A percentile compares a stretch with the other conserved stretches of the same genome.
Conservation (phyloP, 2,329 filamentous ascomycete species). For the Xylariaceae sp. region DNA sequence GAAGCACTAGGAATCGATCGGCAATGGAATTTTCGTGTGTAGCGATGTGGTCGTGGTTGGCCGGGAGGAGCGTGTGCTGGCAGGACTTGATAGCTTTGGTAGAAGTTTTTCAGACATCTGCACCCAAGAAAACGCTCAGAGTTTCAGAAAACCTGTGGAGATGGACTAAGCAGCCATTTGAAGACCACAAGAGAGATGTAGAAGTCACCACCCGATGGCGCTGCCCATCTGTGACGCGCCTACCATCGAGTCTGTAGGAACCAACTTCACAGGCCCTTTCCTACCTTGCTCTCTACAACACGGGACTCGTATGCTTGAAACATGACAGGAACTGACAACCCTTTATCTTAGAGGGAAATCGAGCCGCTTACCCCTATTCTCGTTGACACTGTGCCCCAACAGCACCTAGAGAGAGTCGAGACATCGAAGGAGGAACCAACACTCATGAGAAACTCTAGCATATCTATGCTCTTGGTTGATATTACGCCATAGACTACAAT, state of each 20-base stretch:
- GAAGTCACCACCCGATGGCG: conserved; percentile 12
- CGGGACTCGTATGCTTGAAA: not conserved
- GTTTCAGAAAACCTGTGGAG: not conserved
- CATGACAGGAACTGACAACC: not conserved
- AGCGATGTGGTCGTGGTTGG: conserved; percentile 2
- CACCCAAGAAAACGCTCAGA: not conserved
- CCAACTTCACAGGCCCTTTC: conserved; percentile 11
- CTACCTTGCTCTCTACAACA: not conserved
- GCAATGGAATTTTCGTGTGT: not conserved
- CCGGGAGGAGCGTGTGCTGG: not conserved
- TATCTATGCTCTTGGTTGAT: too few relatives aligned
- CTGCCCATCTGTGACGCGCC: not conserved
- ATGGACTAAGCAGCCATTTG: not conserved
- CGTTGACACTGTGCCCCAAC: not conserved
- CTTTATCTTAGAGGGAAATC: not conserved
- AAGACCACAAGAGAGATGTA: not conserved
- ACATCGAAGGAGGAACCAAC: not conserved
- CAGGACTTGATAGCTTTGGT: conserved; percentile 7
- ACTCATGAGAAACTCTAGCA: not conserved
- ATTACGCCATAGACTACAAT: not conserved
- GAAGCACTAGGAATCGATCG: not conserved
- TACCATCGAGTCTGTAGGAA: not conserved
- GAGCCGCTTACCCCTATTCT: not conserved
- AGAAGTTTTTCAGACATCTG: not conserved
- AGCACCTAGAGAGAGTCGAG: not conserved